Evolutionary conservation across 2,329 filamentous ascomycete genomes (phyloP).

Genomic region (Podosphaera xanthii): DNA sequence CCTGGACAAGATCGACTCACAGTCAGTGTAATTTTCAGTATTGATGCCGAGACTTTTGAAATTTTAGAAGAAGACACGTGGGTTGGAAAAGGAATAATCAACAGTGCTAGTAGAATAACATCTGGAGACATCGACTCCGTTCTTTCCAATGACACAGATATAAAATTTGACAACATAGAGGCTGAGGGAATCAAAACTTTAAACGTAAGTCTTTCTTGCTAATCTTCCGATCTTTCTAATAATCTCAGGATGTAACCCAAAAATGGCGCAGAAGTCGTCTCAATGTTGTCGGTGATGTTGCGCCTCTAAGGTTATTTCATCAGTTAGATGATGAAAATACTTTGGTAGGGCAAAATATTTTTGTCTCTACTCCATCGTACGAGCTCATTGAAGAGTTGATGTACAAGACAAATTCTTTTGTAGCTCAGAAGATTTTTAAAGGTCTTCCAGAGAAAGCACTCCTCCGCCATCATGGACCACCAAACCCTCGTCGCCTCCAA

Average conservation of each 20-base stretch:
- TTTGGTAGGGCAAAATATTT: conserved; percentile 88
- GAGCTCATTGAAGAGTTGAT: conserved; percentile 89
- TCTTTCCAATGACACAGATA: conserved; percentile 37
- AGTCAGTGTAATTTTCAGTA: conserved; percentile 79
- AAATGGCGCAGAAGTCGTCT: conserved; percentile 82
- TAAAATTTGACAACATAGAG: conserved; percentile 40
- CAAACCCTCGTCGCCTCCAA: conserved; percentile 69
- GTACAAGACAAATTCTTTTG: conserved; percentile 76
- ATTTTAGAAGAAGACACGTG: conserved; percentile 72
- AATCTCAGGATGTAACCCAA: conserved; percentile 43
- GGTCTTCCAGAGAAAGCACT: conserved; percentile 81
- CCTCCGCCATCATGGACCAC: conserved; percentile 63
- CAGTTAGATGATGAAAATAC: conserved; percentile 96
- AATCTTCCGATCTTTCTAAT: conserved; percentile 9
- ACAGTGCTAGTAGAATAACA: conserved; percentile 67
- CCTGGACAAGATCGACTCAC: conserved; percentile 79
- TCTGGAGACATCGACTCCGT: conserved; percentile 73
- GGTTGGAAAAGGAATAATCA: conserved; percentile 85
- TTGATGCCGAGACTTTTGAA: conserved; percentile 57
- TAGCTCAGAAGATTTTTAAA: conserved; percentile 61
- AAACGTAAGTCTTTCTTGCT: conserved; percentile 27
- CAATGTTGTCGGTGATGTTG: conserved; percentile 56
- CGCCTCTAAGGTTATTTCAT: conserved; percentile 70
- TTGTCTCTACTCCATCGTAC: conserved; percentile 69
- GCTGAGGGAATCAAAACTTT: conserved; percentile 62